Evolutionary conservation across 306 rosid genomes (phyloP).

Genomic region (Pterocarpus santalinus): DNA sequence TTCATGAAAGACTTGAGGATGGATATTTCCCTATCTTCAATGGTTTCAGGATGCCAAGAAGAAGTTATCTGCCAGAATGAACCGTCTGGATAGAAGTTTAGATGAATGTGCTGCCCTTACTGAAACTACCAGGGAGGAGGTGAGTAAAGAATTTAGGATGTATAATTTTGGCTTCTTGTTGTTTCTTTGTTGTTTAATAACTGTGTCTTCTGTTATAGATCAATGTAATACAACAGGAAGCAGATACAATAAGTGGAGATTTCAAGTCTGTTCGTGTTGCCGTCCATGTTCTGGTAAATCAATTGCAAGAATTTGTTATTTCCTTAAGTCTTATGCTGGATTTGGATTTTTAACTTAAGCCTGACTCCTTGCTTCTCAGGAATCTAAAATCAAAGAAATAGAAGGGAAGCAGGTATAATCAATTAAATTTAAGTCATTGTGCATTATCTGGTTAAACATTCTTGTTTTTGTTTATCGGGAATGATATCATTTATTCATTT

Average conservation of each 20-base stretch:
- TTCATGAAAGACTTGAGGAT: conserved; percentile 18
- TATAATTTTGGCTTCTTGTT: conserved; percentile 28
- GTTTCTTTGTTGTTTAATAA: conserved; percentile 24
- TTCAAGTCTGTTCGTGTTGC: conserved; percentile 61
- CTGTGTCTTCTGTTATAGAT: conserved; percentile 58
- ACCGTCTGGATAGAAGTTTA: conserved; percentile 62
- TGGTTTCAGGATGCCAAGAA: conserved; percentile 72
- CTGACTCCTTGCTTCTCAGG: conserved; percentile 63
- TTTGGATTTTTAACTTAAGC: conserved; percentile 20
- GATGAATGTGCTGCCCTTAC: conserved; percentile 64
- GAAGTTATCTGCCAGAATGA: conserved; percentile 70
- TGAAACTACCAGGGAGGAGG: conserved; percentile 65
- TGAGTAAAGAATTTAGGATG: conserved; percentile 44
- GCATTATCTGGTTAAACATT: conserved; percentile 16
- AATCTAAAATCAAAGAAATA: conserved; percentile 68
- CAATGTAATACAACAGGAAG: conserved; percentile 55
- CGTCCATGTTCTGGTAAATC: conserved; percentile 69
- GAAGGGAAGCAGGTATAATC: conserved; percentile 86
- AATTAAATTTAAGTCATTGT: conserved; percentile 11
- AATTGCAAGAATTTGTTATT: conserved; percentile 27
- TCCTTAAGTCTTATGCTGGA: conserved; percentile 11
- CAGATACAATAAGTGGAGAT: conserved; percentile 58
- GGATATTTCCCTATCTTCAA: conserved; percentile 34
- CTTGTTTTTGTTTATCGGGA: conserved; percentile 7
- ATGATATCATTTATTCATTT: conserved; percentile 42